Base-by-base conservation (phyloP, 192 early-diverging fungal genomes). In the Chytriomyces sp. region DNA sequence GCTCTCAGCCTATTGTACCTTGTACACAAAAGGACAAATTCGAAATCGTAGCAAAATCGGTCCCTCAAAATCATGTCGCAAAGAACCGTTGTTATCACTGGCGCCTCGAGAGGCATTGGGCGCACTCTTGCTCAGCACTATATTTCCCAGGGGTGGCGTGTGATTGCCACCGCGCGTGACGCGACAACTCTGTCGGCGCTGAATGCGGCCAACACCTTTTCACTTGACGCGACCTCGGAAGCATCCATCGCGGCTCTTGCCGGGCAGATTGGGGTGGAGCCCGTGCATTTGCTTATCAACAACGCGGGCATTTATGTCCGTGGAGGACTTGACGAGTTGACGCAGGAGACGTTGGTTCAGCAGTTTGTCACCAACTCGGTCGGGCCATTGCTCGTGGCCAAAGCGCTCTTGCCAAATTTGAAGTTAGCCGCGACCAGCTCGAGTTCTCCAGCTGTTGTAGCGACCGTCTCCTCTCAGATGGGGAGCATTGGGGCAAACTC, bases 301-400 rank as follows among this genome's bases (percentile, higher is more conserved):
- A 66, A 66, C 31, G 64, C 64, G 25, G 64, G 64, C 8, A 66
- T 66, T 52, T 14, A n/a, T 14, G 44, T n/a, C 17, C 17, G 14
- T 49, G 44, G 40, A 8, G 36, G 33, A 19, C 12, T 62, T 62
- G 36, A 19, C 10, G 38, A 28, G n/a, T n/a, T 40, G 14, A 62
- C 60, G n/a, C 17, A 66, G 32, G 19, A 32, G 22, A 28, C n/a
- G 30, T 28, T 58, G 12, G 28, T 58, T 12, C 19, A 28, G 14
- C 30, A 28, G 22, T 14, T 28, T 19, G 30, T 25, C 31, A 66
- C 65, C 32, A 79, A 79, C 32, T 44, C 62, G 22, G 54, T 73
- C 12, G 78, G 78, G 6, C 78, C 78, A 25, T 6, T 79, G 25
- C 53, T 77, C 12, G 60, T 77, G 14, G 73, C 75, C 30, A 30